These are phyloP conservation scores for Quercus berberidifolia DNA, from an alignment of 306 rosid species.

Conservation along the genomic window DNA sequence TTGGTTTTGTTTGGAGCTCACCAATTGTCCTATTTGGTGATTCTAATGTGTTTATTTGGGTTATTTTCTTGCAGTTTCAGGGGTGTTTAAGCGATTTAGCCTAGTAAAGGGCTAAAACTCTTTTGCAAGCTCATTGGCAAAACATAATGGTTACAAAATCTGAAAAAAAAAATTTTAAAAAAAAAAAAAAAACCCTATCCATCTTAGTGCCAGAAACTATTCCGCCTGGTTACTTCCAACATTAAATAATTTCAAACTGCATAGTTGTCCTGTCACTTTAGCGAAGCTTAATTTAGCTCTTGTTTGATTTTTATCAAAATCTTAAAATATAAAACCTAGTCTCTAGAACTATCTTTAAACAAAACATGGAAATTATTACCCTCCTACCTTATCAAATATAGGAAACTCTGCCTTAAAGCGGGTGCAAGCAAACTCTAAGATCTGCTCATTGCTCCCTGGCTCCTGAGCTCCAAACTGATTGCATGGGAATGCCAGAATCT, in stretches of 20 bases:
- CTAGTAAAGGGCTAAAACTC: background rate
- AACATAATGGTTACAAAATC: background rate
- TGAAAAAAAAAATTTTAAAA: background rate
- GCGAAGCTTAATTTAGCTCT: background rate
- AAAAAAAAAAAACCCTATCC: background rate
- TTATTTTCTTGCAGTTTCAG: no score
- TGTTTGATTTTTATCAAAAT: background rate
- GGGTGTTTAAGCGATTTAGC: no score
- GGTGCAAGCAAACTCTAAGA: constrained; percentile 80
- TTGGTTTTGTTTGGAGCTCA: no score
- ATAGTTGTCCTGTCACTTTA: background rate
- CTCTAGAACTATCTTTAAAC: background rate
- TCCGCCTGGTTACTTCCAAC: background rate
- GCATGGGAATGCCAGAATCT: constrained; percentile 95
- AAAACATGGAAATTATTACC: background rate
- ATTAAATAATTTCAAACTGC: background rate
- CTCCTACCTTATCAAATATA: constrained; percentile 79
- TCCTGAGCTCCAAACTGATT: constrained; percentile 97
- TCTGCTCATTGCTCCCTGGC: constrained; percentile 86
- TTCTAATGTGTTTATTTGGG: no score
- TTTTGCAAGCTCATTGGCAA: background rate
- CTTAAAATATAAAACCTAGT: background rate
- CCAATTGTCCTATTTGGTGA: no score
- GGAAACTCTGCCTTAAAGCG: constrained; percentile 96
- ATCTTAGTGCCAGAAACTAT: background rate